phyloP scores from a whole-genome alignment of 805 yeast species.

The Candida silvatica region DNA sequence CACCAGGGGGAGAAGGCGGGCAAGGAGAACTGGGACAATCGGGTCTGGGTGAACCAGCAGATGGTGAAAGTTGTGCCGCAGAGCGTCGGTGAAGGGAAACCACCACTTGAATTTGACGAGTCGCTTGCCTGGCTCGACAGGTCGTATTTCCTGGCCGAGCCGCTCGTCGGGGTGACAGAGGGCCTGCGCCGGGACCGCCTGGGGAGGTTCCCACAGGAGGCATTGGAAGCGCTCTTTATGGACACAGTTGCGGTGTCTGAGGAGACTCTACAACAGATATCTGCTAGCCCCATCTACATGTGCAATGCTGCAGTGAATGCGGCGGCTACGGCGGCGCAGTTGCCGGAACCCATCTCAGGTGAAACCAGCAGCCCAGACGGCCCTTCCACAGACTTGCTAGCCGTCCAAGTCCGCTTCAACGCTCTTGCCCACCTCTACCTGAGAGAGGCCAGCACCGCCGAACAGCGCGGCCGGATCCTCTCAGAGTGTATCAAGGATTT shows the following conservation, averaged over 20 bases:
- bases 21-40: slow-evolving; percentile 25
- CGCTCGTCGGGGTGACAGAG: slow-evolving; percentile 9
- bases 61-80: slow-evolving; percentile 26
- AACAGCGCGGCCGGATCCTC: slow-evolving; percentile 4
- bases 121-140: slow-evolving; percentile 33
- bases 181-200: slow-evolving; percentile 15
- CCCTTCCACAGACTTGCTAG: too few species aligned
- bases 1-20: slow-evolving; percentile 27
- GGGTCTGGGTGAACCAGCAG: slow-evolving; percentile 4
- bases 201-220: slow-evolving; percentile 20
- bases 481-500: background rate
- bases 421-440: slow-evolving; percentile 5
- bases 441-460: background rate
- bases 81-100: slow-evolving; percentile 22
- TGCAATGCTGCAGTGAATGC: slow-evolving; percentile 4
- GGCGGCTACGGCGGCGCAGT: too few species aligned
- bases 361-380: too few species aligned
- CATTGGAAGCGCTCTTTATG: slow-evolving; percentile 18
- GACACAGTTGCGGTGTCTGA: slow-evolving; percentile 3
- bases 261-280: slow-evolving; percentile 5
- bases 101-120: slow-evolving; percentile 24
- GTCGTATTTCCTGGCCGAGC: slow-evolving; percentile 14
- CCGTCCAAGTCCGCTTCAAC: slow-evolving; percentile 1
- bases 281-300: slow-evolving; percentile 3
- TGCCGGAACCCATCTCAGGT: too few species aligned